Base-by-base conservation (phyloP, 164 flowering plant genomes). In the Nymphaea colorata region DNA sequence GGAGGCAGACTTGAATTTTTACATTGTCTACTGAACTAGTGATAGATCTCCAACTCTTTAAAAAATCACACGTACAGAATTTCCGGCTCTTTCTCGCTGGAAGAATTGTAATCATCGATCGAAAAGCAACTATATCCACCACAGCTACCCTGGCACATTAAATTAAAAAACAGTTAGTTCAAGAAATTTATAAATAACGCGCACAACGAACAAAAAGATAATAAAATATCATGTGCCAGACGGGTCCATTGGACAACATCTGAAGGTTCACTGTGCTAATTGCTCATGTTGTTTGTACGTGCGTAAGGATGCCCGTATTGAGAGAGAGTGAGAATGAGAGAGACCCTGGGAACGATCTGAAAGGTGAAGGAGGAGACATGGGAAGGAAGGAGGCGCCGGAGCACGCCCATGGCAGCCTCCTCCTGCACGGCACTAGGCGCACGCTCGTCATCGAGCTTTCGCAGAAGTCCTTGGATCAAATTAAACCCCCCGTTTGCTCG, bases 41-140 rank as follows among this genome's bases (percentile, higher is more conserved):
- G 5, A 5, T 45, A 45, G 11, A 5, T 45, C 53, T 45, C 11
- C 53, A 45, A 45, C 5, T 5, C 5, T 10, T 4, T 7, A 43
- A 57, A 69, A 43, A 60, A 65, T 66, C 62, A n/a, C 45, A 71
- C 91, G 41, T 84, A 90, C 98, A 74, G 60, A 78, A 90, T 90
- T 80, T 93, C 81, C 64, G 89, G 84, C 43, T 79, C 82, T 66
- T 79, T 73, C 53, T 44, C 68, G 76, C 78, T 79, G 15, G 86
- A 73, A 2, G 7, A 36, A 3, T 82, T 79, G 82, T 75, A 71
- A 79, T 87, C 90, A 66, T 70, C 74, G 67, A 93, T 83, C 79
- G 77, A 74, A 71, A 90, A 93, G 85, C 98, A 93, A 78, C 86
- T 85, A 41, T 61, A 59, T 67, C 96, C 98, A 47, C 85, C 85